Evolutionary conservation across 2,329 filamentous ascomycete genomes (phyloP).

Genomic region (Nemania abortiva): DNA sequence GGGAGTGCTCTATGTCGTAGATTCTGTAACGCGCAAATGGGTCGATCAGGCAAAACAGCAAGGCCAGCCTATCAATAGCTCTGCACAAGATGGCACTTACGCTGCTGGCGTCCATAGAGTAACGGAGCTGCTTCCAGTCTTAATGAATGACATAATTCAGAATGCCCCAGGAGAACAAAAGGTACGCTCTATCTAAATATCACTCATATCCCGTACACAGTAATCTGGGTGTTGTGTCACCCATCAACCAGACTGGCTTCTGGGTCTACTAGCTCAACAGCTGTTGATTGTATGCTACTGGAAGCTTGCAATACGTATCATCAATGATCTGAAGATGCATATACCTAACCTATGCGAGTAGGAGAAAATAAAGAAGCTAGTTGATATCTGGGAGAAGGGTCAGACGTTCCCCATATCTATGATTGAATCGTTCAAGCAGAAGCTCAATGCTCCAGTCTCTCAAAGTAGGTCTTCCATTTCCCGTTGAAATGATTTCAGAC

Average conservation of each 20-base stretch:
- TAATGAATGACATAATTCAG: conserved; percentile 96
- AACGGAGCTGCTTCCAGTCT: conserved; percentile 89
- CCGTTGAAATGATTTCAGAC: conserved; percentile 20
- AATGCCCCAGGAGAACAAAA: conserved; percentile 94
- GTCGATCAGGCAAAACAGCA: conserved; percentile 92
- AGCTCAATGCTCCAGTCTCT: conserved; percentile 71
- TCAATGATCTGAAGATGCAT: conserved; percentile 52
- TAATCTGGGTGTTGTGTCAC: conserved; percentile 48
- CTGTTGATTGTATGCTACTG: conserved; percentile 10
- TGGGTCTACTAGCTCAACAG: conserved; percentile 34
- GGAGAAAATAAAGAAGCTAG: conserved; percentile 94
- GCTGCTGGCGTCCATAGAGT: conserved; percentile 96
- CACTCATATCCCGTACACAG: conserved; percentile 46
- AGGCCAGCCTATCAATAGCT: conserved; percentile 83
- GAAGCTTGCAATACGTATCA: conserved; percentile 33
- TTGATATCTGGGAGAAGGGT: conserved; percentile 98
- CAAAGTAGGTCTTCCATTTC: conserved; percentile 69
- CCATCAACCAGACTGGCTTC: conserved; percentile 30
- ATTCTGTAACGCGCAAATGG: conserved; percentile 99
- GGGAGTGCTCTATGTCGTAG: conserved; percentile 99
- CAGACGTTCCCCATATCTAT: conserved; percentile 87
- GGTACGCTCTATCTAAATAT: conserved; percentile 73
- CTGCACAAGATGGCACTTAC: conserved; percentile 90
- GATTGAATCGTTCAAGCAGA: conserved; percentile 85
- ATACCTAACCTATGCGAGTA: conserved; percentile 67